Percentiles rank a stretch among this genome's conserved stretches.
These are phyloP conservation scores for Candida glucosophila DNA, from an alignment of 1,139 yeast species.

Conservation along the genomic window DNA sequence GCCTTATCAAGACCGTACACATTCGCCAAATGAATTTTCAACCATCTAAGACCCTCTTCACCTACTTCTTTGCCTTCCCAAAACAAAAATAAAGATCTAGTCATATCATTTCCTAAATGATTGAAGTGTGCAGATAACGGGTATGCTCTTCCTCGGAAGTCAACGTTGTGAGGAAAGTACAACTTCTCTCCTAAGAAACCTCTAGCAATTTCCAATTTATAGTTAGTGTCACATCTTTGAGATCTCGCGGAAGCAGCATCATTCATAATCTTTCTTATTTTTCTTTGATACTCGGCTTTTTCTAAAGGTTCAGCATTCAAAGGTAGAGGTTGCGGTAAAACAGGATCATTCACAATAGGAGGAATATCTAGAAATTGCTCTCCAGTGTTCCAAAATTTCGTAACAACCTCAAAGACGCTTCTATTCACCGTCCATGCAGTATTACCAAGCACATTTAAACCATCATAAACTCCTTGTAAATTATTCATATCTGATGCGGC, in stretches of 20 bases:
- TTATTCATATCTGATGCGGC: constrained; percentile 73
- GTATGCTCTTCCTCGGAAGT: constrained; percentile 85
- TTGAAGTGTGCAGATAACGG: constrained; percentile 76
- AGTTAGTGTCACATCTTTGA: constrained; percentile 87
- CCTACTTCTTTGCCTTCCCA: constrained; percentile 88
- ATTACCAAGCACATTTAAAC: constrained; percentile 78
- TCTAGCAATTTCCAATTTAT: constrained; percentile 89
- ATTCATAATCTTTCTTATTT: constrained; percentile 48
- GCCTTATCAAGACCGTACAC: constrained; percentile 83
- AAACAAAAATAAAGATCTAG: constrained; percentile 75
- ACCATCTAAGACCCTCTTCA: constrained; percentile 69
- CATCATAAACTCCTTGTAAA: constrained; percentile 57
- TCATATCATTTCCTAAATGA: constrained; percentile 87
- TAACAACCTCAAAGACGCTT: constrained; percentile 56
- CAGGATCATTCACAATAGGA: constrained; percentile 42
- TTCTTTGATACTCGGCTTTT: constrained; percentile 58
- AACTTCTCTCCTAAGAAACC: constrained; percentile 85
- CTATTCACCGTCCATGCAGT: constrained; percentile 93
- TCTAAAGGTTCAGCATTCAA: constrained; percentile 63
- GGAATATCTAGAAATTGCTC: constrained; percentile 78
- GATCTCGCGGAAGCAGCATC: constrained; percentile 67
- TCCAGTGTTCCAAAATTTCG: constrained; percentile 83
- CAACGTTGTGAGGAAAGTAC: constrained; percentile 89
- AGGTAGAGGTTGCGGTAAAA: constrained; percentile 59
- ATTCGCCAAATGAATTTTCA: constrained; percentile 85